Percentiles rank a stretch among this genome's conserved stretches.
These are phyloP conservation scores for Diplotaxis tenuifolia DNA, from an alignment of 345 rosid species.

Conservation along the genomic window DNA sequence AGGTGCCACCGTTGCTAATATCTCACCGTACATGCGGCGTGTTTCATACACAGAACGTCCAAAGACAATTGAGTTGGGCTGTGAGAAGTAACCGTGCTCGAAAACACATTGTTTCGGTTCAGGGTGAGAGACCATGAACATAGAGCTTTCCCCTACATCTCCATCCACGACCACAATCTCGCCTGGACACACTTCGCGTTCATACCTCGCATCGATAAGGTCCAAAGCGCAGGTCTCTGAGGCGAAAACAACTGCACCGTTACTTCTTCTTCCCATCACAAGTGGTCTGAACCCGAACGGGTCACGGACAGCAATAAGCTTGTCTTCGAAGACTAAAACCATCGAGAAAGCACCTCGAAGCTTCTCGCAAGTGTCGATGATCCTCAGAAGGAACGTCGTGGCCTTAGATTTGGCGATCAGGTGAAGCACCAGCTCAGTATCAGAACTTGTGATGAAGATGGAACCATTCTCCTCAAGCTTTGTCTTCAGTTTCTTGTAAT, in stretches of 20 bases:
- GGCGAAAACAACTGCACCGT: constrained; percentile 57
- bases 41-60: background rate
- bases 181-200: constrained; percentile 82
- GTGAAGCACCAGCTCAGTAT: background rate
- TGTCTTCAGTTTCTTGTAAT: background rate
- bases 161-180: constrained; percentile 78
- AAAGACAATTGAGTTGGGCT: background rate
- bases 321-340: background rate
- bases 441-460: background rate
- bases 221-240: constrained; percentile 93
- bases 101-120: constrained; percentile 88
- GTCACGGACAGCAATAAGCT: background rate
- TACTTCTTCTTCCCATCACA: background rate
- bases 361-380: background rate
- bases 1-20: background rate
- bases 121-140: constrained; percentile 61
- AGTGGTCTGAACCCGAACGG: background rate
- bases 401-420: background rate
- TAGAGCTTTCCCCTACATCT: constrained; percentile 57
- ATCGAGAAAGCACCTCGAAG: background rate
- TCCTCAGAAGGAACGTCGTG: background rate
- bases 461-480: background rate
- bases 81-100: constrained; percentile 76
- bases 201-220: constrained; percentile 79
- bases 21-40: background rate